Percentiles rank a stretch among this genome's conserved stretches.
Conservation (phyloP, 1,139 yeast species). For the Candida neerlandica region DNA sequence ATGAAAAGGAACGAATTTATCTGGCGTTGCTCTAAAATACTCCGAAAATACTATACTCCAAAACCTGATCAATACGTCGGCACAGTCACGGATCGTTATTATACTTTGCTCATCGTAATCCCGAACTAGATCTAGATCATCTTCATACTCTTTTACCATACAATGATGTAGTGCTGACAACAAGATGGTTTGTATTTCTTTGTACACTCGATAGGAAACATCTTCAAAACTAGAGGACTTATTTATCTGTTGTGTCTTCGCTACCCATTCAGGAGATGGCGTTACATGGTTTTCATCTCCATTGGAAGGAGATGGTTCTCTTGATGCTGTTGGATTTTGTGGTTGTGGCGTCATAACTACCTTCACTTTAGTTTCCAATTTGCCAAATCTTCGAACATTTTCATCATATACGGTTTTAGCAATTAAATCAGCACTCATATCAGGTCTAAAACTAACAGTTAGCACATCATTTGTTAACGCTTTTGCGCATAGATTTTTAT, state of each 20-base stretch:
- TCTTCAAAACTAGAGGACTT: conserved; percentile 11
- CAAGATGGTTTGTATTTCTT: conserved; percentile 46
- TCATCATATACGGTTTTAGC: conserved; percentile 53
- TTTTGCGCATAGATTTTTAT: conserved; percentile 76
- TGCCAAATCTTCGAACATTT: conserved; percentile 27
- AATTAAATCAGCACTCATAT: conserved; percentile 63
- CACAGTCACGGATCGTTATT: conserved; percentile 42
- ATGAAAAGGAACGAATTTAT: conserved; percentile 28
- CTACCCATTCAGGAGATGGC: conserved; percentile 17
- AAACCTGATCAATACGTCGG: conserved; percentile 44
- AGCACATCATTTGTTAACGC: conserved; percentile 69
- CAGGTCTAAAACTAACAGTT: conserved; percentile 65
- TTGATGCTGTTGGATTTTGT: background rate
- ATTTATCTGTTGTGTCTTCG: conserved; percentile 11
- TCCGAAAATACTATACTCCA: conserved; percentile 63
- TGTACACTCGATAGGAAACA: conserved; percentile 22
- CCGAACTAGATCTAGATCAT: conserved; percentile 50
- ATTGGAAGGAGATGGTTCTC: background rate
- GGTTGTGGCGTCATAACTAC: background rate
- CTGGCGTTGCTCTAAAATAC: conserved; percentile 31
- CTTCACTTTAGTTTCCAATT: conserved; percentile 9
- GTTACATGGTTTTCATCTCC: background rate
- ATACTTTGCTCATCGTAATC: conserved; percentile 46
- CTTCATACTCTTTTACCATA: conserved; percentile 60
- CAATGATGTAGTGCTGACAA: conserved; percentile 53